These are phyloP conservation scores for Lactifluus piperatus DNA, from an alignment of 768 basidiomycete species.

Conservation along the genomic window DNA sequence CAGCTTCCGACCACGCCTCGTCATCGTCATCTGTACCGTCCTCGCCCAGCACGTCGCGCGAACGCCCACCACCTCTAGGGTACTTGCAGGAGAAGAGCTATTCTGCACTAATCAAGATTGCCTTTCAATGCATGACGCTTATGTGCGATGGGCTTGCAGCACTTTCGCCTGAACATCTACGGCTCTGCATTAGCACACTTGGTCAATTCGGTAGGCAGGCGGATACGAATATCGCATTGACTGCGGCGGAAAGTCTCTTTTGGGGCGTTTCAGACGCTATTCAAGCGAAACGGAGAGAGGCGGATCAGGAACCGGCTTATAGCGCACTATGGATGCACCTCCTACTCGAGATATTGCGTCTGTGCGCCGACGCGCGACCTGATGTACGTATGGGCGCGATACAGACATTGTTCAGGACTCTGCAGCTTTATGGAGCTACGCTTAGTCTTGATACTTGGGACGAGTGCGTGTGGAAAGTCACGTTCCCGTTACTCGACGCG, in stretches of 20 bases:
- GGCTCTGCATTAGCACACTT: constrained; percentile 82
- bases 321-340: constrained; percentile 93
- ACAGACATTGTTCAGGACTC: constrained; percentile 87
- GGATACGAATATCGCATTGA: constrained; percentile 94
- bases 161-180: constrained; percentile 72
- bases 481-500: constrained; percentile 77
- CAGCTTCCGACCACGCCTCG: constrained; percentile 29
- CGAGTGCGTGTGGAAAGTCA: constrained; percentile 83
- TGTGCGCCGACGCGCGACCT: constrained; percentile 73
- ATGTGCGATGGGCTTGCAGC: constrained; percentile 89
- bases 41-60: constrained; percentile 23
- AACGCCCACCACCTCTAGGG: constrained; percentile 36
- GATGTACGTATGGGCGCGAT: constrained; percentile 93
- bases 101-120: constrained; percentile 75
- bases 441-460: constrained; percentile 81
- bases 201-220: constrained; percentile 87
- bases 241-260: constrained; percentile 84
- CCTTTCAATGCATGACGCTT: constrained; percentile 87
- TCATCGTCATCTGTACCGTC: constrained; percentile 37
- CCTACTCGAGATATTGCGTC: constrained; percentile 68
- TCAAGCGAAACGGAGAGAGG: constrained; percentile 67
- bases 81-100: constrained; percentile 61
- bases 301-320: constrained; percentile 57
- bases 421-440: constrained; percentile 88
- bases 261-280: constrained; percentile 98